These are phyloP conservation scores for Monosporozyma servazzii DNA, from an alignment of 805 yeast genomes.

Conservation along the genomic window DNA sequence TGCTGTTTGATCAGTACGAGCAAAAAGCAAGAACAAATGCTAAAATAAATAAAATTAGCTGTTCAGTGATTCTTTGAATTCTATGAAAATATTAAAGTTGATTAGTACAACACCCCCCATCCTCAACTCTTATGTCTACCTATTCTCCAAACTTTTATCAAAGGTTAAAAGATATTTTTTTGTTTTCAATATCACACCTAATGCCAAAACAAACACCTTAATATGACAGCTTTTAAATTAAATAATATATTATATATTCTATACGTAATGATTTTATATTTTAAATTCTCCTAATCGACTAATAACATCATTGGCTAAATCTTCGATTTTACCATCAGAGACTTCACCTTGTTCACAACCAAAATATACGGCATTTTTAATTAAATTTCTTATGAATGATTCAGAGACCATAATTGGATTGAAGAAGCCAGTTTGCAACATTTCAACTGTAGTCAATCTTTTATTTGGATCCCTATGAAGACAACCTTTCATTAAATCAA, in stretches of 20 bases:
- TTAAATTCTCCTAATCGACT: conserved; percentile 32
- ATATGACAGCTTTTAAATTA: background rate
- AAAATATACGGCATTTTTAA: conserved; percentile 66
- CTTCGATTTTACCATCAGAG: conserved; percentile 36
- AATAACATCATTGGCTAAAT: conserved; percentile 51
- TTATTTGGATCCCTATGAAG: conserved; percentile 58
- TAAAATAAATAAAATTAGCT: too few relatives aligned
- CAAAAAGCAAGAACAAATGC: too few relatives aligned
- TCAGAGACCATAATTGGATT: conserved; percentile 67
- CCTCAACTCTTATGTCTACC: too few relatives aligned
- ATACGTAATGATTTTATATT: conserved; percentile 8
- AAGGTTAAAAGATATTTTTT: too few relatives aligned
- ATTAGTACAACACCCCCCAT: too few relatives aligned
- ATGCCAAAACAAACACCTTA: too few relatives aligned
- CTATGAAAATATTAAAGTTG: too few relatives aligned
- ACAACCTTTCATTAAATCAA: conserved; percentile 66
- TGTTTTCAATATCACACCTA: too few relatives aligned
- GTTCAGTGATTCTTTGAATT: too few relatives aligned
- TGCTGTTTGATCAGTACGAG: too few relatives aligned
- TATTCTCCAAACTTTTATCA: too few relatives aligned
- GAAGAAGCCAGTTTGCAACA: conserved; percentile 56
- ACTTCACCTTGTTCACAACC: conserved; percentile 45
- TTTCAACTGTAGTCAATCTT: conserved; percentile 55
- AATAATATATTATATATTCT: background rate
- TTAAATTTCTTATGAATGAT: conserved; percentile 56